Conservation (phyloP, 495 filamentous ascomycete species). For the Neurospora tetraspora region DNA sequence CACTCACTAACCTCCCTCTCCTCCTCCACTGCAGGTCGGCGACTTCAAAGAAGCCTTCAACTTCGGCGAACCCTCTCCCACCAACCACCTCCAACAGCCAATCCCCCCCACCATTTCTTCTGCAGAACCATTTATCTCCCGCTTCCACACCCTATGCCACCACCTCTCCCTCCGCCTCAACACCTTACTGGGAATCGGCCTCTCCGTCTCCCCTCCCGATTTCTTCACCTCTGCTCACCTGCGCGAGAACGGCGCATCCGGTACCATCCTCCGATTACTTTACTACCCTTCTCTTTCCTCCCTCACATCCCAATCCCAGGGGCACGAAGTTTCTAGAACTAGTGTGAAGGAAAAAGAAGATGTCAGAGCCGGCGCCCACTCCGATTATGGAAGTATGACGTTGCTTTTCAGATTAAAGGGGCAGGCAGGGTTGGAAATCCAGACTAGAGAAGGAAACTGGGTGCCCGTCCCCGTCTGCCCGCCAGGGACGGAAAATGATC, state of each 20-base stretch:
- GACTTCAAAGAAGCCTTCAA: constrained; percentile 97
- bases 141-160: constrained; percentile 62
- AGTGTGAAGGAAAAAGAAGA: no score
- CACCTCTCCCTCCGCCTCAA: constrained; percentile 63
- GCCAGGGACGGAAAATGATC: constrained; percentile 38
- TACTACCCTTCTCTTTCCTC: no score
- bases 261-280: constrained; percentile 72
- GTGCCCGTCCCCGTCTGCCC: constrained; percentile 52
- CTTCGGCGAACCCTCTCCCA: constrained; percentile 59
- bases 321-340: no score
- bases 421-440: no score
- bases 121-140: constrained; percentile 44
- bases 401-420: no score
- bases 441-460: constrained; percentile 49
- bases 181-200: constrained; percentile 62
- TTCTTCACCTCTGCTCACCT: constrained; percentile 75
- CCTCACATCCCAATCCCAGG: no score
- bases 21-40: constrained; percentile 45
- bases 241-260: constrained; percentile 46
- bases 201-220: constrained; percentile 42
- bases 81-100: constrained; percentile 69
- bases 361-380: no score
- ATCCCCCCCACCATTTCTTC: constrained; percentile 55
- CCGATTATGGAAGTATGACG: no score
- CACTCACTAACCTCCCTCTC: background rate